Percentiles rank a stretch among this genome's conserved stretches.
Evolutionary conservation across 192 early-diverging fungal genomes (phyloP).

Genomic region (Gigaspora rosea): DNA sequence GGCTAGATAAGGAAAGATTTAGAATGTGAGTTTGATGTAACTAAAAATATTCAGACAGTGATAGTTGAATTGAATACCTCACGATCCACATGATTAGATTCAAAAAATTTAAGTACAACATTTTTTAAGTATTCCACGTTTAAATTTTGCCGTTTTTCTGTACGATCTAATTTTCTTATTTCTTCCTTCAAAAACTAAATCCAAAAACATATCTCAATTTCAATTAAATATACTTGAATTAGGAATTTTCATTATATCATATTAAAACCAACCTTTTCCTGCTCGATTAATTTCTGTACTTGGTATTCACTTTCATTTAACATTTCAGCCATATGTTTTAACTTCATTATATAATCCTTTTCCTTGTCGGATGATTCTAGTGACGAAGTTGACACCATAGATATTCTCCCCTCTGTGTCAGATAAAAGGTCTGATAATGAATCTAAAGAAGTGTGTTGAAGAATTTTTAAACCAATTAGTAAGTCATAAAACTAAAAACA

Average conservation of each 20-base stretch:
- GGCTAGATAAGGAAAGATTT: neutral
- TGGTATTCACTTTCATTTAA: constrained; percentile 59
- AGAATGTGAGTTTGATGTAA: no score
- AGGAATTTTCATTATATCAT: neutral
- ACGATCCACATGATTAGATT: constrained; percentile 45
- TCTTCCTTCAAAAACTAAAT: constrained; percentile 58
- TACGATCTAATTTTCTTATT: constrained; percentile 58
- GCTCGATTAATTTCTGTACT: constrained; percentile 43
- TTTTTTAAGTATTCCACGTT: constrained; percentile 74
- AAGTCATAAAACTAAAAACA: neutral
- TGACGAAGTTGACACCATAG: neutral
- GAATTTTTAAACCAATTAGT: neutral
- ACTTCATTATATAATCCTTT: constrained; percentile 44
- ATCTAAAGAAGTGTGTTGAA: constrained; percentile 25
- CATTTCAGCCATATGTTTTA: constrained; percentile 55
- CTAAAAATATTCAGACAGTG: no score
- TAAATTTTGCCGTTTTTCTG: constrained; percentile 64
- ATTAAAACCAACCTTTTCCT: constrained; percentile 53
- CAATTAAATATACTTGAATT: neutral
- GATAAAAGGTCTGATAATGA: constrained; percentile 48
- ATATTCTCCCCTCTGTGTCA: constrained; percentile 25
- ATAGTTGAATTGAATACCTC: constrained; percentile 19
- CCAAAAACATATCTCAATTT: neutral
- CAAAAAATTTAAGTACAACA: constrained; percentile 66
- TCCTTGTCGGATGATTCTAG: constrained; percentile 32